Conservation (phyloP, 2,329 filamentous ascomycete species). For the Celoporthe dispersa region DNA sequence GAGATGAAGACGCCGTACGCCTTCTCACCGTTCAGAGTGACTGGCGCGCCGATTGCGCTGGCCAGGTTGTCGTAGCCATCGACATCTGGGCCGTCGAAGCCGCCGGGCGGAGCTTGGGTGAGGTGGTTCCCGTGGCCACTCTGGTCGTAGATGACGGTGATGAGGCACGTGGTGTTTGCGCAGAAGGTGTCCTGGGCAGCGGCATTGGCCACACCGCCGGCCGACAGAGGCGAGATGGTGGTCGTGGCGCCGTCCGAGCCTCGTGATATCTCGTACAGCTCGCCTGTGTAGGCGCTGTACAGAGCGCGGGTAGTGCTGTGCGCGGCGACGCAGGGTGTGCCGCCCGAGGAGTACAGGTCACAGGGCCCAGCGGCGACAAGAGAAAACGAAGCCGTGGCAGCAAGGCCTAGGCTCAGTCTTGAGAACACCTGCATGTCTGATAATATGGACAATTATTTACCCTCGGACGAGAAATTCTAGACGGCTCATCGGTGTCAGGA, state of each 20-base stretch:
- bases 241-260: constrained; percentile 54
- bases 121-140: constrained; percentile 66
- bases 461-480: neutral
- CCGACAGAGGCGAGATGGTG: constrained; percentile 54
- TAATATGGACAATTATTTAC: constrained; percentile 5
- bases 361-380: constrained; percentile 60
- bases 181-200: constrained; percentile 66
- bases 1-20: constrained; percentile 67
- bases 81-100: constrained; percentile 58
- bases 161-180: constrained; percentile 62
- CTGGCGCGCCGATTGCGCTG: constrained; percentile 62
- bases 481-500: neutral
- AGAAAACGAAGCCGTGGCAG: constrained; percentile 38
- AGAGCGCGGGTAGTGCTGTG: constrained; percentile 68
- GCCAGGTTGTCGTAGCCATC: constrained; percentile 65
- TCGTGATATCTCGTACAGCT: constrained; percentile 65
- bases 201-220: constrained; percentile 67
- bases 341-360: constrained; percentile 62
- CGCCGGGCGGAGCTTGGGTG: constrained; percentile 63
- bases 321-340: constrained; percentile 66
- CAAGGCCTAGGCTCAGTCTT: constrained; percentile 37
- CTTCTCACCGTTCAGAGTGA: constrained; percentile 63
- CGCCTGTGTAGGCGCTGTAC: constrained; percentile 56
- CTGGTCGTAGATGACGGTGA: constrained; percentile 69
- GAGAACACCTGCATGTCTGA: constrained; percentile 23